Percentiles rank a stretch among this genome's conserved stretches.
phyloP scores from a whole-genome alignment of 768 basidiomycete genomes.

The Mycena indigotica region DNA sequence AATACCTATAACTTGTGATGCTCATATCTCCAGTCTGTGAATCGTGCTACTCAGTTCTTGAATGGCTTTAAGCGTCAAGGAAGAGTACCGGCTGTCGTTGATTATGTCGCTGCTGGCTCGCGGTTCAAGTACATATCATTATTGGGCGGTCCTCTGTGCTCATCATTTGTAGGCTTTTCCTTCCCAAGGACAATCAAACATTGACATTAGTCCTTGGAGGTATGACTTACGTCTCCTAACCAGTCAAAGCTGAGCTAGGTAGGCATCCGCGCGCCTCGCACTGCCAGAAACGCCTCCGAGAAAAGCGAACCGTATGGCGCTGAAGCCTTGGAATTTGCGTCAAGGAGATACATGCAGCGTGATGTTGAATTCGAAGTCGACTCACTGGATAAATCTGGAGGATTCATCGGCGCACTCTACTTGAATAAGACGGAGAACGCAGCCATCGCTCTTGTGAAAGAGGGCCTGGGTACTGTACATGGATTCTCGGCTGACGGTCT shows the following conservation, averaged over 20 bases:
- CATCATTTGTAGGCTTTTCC: slow-evolving; percentile 58
- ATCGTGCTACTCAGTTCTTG: slow-evolving; percentile 84
- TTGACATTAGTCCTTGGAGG: slow-evolving; percentile 91
- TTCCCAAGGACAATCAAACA: slow-evolving; percentile 91
- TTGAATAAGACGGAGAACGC: slow-evolving; percentile 85
- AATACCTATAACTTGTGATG: slow-evolving; percentile 10
- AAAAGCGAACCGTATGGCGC: slow-evolving; percentile 87
- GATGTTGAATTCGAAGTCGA: slow-evolving; percentile 95
- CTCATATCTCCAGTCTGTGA: slow-evolving; percentile 47
- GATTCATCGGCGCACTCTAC: slow-evolving; percentile 90
- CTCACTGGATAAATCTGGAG: slow-evolving; percentile 89
- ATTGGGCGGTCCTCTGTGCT: background rate
- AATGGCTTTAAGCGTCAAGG: slow-evolving; percentile 91
- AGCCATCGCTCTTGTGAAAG: slow-evolving; percentile 78
- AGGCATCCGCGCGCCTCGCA: slow-evolving; percentile 91
- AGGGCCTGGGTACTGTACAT: slow-evolving; percentile 89
- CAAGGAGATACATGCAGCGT: slow-evolving; percentile 85
- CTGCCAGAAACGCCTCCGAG: slow-evolving; percentile 77
- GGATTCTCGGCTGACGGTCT: slow-evolving; percentile 83
- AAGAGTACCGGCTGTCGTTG: slow-evolving; percentile 81
- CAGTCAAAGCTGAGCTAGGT: background rate
- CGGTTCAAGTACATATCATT: slow-evolving; percentile 77
- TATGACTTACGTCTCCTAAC: slow-evolving; percentile 30
- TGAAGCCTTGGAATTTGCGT: slow-evolving; percentile 81
- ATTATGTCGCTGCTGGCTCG: slow-evolving; percentile 92